These are phyloP conservation scores for Auriscalpium microsporum DNA, from an alignment of 768 basidiomycete species.

Conservation along the genomic window DNA sequence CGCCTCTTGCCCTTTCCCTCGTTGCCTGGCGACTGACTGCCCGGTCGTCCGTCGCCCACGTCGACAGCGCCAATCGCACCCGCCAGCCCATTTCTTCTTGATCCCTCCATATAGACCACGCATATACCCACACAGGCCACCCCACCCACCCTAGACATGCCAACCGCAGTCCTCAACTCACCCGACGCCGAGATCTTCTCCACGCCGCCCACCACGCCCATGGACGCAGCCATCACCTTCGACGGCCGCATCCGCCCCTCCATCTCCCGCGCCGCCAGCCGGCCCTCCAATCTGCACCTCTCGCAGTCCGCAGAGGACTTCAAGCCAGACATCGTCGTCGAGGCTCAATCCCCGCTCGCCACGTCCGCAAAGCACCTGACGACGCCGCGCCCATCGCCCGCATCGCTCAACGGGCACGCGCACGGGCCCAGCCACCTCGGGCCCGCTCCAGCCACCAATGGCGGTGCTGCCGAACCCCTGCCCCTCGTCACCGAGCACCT, in stretches of 20 bases:
- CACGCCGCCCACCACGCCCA: slow-evolving; percentile 37
- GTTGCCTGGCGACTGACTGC: background rate
- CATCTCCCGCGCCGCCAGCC: slow-evolving; percentile 28
- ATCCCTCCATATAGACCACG: background rate
- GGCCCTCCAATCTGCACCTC: slow-evolving; percentile 29
- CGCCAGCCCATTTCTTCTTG: background rate
- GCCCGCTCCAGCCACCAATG: background rate
- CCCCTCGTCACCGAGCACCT: background rate
- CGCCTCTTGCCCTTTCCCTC: background rate
- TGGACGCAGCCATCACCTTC: slow-evolving; percentile 11
- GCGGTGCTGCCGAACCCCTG: too few relatives aligned
- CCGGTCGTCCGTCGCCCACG: background rate
- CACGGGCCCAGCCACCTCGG: background rate
- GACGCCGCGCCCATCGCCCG: slow-evolving; percentile 9
- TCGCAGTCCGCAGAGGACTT: slow-evolving; percentile 23
- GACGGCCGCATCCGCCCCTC: slow-evolving; percentile 27
- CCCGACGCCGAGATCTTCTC: slow-evolving; percentile 33
- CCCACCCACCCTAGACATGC: background rate
- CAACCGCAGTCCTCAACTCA: background rate
- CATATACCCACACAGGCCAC: background rate
- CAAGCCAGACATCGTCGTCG: slow-evolving; percentile 29
- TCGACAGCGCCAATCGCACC: background rate
- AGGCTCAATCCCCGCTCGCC: slow-evolving; percentile 25
- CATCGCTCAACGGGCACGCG: slow-evolving; percentile 9
- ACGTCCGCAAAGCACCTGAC: background rate